Base-by-base conservation (phyloP, 192 early-diverging fungal species). In the Umbelopsis ramanniana region DNA sequence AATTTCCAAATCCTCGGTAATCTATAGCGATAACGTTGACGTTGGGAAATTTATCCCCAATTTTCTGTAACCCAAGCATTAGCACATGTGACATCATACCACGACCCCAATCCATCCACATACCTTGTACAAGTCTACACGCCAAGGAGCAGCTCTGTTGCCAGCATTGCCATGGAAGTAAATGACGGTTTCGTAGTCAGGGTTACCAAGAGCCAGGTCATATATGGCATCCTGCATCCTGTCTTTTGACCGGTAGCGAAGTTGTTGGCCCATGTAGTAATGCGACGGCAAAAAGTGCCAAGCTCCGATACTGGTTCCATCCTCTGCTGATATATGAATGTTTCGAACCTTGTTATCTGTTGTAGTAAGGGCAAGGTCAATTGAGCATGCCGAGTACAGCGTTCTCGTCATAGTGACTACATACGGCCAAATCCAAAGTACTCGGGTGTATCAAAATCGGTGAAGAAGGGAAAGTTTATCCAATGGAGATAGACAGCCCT, bases 131-230 rank as follows among this genome's bases (percentile, higher is more conserved):
- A 79, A 22, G 47, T 75, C 74, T 0, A 78, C 35, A 22, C 81
- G 74, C 77, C 77, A 79, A 43, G 74, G 73, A 21, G 73, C 74
- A 29, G 75, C 68, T 22, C 76, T 50, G 46, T 79, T 76, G 52
- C 80, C 66, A 21, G 81, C 81, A 45, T 82, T 82, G 38, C 81
- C 81, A 66, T 82, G 81, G 12, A 79, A 75, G 71, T 82, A 82
- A 17, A 82, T 47, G 14, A 82, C 50, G 0, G 81, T 79, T 22
- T 79, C 74, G 67, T 79, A 76, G 4, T 71, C 24, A 14, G 19
- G 40, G 40, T 81, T 68, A 15, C 46, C 45, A 3, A 76, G 35
- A 33, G 72, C 79, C 10, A 66, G 45, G 26, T 80, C 78, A 47
- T 75, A 80, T 4, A 50, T 35, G 38, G 21, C n/a, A 19, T 66